Percentiles rank a stretch among this genome's conserved stretches.
phyloP scores from a whole-genome alignment of 164 flowering plant species.

The Umbellularia californica region DNA sequence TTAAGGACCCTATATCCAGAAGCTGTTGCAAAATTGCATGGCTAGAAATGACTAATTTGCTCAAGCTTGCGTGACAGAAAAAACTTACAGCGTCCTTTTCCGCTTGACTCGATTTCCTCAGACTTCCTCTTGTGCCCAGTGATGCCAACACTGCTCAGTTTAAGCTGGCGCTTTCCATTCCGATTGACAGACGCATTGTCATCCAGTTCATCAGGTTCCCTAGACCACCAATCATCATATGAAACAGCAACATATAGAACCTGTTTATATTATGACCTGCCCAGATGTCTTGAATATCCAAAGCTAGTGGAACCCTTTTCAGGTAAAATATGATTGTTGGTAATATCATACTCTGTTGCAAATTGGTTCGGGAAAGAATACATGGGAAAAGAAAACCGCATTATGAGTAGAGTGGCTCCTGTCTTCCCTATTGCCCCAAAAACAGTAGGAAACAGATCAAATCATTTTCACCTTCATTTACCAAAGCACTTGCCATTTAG shows the following conservation, averaged over 20 bases:
- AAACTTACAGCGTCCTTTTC: slow-evolving; percentile 82
- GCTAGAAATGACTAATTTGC: slow-evolving; percentile 45
- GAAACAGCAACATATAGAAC: background rate
- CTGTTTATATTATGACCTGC: background rate
- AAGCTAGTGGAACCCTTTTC: background rate
- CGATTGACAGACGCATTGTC: slow-evolving; percentile 39
- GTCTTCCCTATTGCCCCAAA: no score
- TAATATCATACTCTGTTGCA: background rate
- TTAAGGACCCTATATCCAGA: background rate
- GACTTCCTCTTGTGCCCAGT: slow-evolving; percentile 58
- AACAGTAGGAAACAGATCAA: no score
- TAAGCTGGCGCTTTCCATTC: slow-evolving; percentile 57
- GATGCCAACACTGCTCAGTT: slow-evolving; percentile 61
- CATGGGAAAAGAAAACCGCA: background rate
- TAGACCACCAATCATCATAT: slow-evolving; percentile 5
- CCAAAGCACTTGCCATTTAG: background rate
- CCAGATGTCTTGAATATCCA: no score
- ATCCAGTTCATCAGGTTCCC: slow-evolving; percentile 55
- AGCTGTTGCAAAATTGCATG: background rate
- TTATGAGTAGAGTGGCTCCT: no score
- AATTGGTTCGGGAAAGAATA: background rate
- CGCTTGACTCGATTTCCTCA: slow-evolving; percentile 86
- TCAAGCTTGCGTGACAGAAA: slow-evolving; percentile 87
- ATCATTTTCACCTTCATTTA: no score
- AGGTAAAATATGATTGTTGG: background rate